Percentiles rank a stretch among this genome's conserved stretches.
Evolutionary conservation across 192 early-diverging fungal genomes (phyloP).

Genomic region (Phlyctochytrium planicorne): DNA sequence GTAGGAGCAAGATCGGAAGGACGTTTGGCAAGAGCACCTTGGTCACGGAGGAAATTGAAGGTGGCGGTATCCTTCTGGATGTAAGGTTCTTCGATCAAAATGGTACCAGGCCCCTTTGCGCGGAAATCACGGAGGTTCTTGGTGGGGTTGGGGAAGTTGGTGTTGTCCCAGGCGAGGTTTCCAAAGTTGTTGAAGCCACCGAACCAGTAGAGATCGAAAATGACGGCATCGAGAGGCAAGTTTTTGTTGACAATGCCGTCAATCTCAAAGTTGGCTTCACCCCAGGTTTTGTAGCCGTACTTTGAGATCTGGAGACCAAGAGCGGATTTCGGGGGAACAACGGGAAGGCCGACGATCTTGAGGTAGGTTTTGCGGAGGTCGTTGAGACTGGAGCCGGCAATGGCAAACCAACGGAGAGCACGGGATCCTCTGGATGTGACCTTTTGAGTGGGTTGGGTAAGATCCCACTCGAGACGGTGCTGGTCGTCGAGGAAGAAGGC

Average conservation of each 20-base stretch:
- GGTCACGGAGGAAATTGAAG: neutral
- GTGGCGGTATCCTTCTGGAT: slow-evolving; percentile 6
- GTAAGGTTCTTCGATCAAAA: slow-evolving; percentile 17
- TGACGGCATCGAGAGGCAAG: slow-evolving; percentile 18
- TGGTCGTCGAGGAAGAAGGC: slow-evolving; percentile 20
- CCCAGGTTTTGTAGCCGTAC: slow-evolving; percentile 14
- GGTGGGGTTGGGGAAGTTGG: slow-evolving; percentile 13
- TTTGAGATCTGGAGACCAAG: slow-evolving; percentile 17
- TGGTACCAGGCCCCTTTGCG: slow-evolving; percentile 13
- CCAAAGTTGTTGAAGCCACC: slow-evolving; percentile 6
- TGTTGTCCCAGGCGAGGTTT: slow-evolving; percentile 11
- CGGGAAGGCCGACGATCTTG: slow-evolving; percentile 9
- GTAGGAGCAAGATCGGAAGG: neutral
- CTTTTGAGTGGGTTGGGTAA: neutral
- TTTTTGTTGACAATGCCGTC: neutral
- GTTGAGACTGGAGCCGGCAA: neutral
- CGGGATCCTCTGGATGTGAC: slow-evolving; percentile 3
- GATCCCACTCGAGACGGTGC: slow-evolving; percentile 15
- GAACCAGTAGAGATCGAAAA: slow-evolving; percentile 20
- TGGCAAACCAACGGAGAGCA: slow-evolving; percentile 12
- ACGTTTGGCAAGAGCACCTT: slow-evolving; percentile 5
- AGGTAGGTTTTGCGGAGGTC: slow-evolving; percentile 18
- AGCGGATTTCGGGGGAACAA: slow-evolving; percentile 4
- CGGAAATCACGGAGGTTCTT: slow-evolving; percentile 14
- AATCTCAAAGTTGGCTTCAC: slow-evolving; percentile 4